Conservation (phyloP, 345 rosid species). For the Orychophragmus violaceus region DNA sequence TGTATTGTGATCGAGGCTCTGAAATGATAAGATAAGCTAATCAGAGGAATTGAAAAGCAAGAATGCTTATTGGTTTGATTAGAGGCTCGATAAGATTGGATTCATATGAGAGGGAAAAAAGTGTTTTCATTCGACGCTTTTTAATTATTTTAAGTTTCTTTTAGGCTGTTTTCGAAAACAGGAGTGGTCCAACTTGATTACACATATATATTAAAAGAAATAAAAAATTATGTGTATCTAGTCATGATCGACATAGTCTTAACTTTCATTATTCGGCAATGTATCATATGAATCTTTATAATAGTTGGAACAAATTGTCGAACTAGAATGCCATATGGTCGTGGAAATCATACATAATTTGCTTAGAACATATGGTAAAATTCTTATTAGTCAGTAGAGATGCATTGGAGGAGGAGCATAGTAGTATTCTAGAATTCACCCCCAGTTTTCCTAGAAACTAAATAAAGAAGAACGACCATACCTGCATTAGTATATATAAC, state of each 20-base stretch:
- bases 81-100: conserved; percentile 23
- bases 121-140: conserved; percentile 7
- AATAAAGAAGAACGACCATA: not conserved
- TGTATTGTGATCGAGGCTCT: conserved; percentile 6
- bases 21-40: conserved; percentile 29
- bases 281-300: not conserved
- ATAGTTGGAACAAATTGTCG: not conserved
- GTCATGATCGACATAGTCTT: not conserved
- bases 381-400: not conserved
- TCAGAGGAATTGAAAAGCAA: conserved; percentile 22
- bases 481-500: not conserved
- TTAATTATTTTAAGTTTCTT: conserved; percentile 14
- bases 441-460: not conserved
- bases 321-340: not conserved
- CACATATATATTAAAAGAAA: not conserved
- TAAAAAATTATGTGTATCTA: not conserved
- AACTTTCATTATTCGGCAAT: not conserved
- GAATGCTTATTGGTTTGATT: conserved; percentile 33
- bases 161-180: conserved; percentile 18
- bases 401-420: not conserved
- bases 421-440: not conserved
- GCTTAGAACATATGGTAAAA: no score
- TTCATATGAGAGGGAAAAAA: not conserved
- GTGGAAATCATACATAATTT: not conserved
- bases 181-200: conserved; percentile 15